Percentiles rank a stretch among this genome's conserved stretches.
phyloP scores from a whole-genome alignment of 1,139 yeast genomes.

The Candida pseudoviswanathii region DNA sequence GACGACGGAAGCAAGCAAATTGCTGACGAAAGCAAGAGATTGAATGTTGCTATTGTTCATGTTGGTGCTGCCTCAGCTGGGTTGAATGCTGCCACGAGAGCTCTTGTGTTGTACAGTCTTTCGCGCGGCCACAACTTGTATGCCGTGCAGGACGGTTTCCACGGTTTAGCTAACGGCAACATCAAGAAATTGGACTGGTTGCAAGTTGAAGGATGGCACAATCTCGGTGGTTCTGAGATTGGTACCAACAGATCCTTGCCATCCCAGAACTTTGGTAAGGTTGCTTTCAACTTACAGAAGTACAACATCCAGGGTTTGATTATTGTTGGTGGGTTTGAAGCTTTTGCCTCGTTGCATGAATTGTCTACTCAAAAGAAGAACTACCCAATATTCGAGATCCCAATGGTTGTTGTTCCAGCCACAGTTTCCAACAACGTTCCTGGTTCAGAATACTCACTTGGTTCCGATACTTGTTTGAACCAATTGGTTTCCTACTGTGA shows the following conservation, averaged over 20 bases:
- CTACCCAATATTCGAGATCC: constrained; percentile 91
- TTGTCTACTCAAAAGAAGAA: constrained; percentile 68
- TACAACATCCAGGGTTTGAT: constrained; percentile 82
- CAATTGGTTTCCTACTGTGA: constrained; percentile 91
- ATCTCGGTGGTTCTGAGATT: constrained; percentile 89
- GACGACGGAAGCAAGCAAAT: constrained; percentile 63
- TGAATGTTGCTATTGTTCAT: constrained; percentile 79
- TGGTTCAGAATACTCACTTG: constrained; percentile 93
- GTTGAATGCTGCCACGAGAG: constrained; percentile 88
- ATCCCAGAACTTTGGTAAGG: constrained; percentile 78
- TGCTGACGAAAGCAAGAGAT: constrained; percentile 47
- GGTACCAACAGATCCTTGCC: constrained; percentile 94
- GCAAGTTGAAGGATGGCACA: constrained; percentile 88
- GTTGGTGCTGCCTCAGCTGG: constrained; percentile 99
- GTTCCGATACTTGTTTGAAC: constrained; percentile 92
- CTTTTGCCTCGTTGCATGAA: constrained; percentile 80
- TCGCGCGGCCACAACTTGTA: constrained; percentile 86
- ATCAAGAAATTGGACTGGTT: constrained; percentile 79
- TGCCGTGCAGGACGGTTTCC: constrained; percentile 89
- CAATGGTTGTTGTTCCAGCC: constrained; percentile 92
- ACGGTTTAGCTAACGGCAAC: constrained; percentile 83
- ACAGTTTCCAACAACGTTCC: constrained; percentile 98
- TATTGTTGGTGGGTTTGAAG: constrained; percentile 95
- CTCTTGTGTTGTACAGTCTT: constrained; percentile 88
- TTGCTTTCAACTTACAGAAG: constrained; percentile 89